These are phyloP conservation scores for Nyctanthes arbortristis DNA, from an alignment of 257 asterid species.

Conservation along the genomic window DNA sequence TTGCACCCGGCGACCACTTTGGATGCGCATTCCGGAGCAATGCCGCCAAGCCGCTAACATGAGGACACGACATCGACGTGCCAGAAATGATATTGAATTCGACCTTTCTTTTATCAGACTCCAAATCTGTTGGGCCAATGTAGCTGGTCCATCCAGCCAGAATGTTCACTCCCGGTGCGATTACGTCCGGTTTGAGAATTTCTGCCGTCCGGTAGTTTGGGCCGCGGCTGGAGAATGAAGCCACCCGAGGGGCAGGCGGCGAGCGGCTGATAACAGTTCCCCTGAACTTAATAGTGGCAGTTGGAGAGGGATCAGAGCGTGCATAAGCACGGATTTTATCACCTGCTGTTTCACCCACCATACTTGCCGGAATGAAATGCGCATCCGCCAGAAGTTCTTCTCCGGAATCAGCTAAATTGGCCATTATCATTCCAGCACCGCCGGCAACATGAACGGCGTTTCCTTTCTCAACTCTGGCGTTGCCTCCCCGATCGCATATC, in stretches of 20 bases:
- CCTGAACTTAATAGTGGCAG: constrained; percentile 61
- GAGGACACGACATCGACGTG: constrained; percentile 96
- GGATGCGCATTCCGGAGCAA: constrained; percentile 69
- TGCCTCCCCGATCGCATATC: constrained; percentile 90
- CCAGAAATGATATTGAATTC: constrained; percentile 89
- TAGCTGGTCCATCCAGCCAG: constrained; percentile 91
- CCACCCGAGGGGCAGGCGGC: constrained; percentile 87
- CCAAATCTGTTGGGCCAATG: constrained; percentile 70
- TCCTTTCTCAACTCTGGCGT: constrained; percentile 89
- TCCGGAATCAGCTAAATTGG: constrained; percentile 77
- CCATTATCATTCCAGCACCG: constrained; percentile 81
- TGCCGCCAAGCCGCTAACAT: constrained; percentile 90
- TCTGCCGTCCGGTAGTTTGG: constrained; percentile 80
- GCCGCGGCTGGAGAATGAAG: constrained; percentile 93
- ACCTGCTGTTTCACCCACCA: constrained; percentile 83
- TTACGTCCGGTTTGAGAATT: constrained; percentile 88
- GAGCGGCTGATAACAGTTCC: constrained; percentile 74
- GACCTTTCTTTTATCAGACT: constrained; percentile 66
- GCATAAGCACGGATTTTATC: constrained; percentile 64
- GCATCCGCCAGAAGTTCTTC: constrained; percentile 93
- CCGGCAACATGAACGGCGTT: constrained; percentile 90
- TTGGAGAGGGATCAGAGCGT: constrained; percentile 63
- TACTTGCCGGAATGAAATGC: constrained; percentile 83
- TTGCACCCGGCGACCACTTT: constrained; percentile 75
- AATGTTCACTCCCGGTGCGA: constrained; percentile 90